Evolutionary conservation across 768 basidiomycete species (phyloP), one percentile per base, ranked within the genome.

Genomic region (Chalciporus chontae): DNA sequence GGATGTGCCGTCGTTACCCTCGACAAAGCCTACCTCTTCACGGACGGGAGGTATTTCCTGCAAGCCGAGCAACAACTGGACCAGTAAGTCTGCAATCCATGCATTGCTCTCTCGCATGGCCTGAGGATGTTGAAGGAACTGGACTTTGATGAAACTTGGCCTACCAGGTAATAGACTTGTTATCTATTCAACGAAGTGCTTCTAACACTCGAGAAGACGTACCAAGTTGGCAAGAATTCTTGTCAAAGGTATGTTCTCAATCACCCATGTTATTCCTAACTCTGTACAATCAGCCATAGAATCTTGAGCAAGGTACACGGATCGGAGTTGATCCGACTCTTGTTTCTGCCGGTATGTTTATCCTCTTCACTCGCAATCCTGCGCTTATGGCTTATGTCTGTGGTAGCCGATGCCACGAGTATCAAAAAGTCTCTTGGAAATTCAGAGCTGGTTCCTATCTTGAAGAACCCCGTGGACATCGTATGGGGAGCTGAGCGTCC

Each of bases 81-180:
- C 66, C 53, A 77, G 91, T 90, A 57, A 65, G 82, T 58, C 6
- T 38, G 14, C 23, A 18, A 15, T 17, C 21, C 3, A 38, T 39
- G 4, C 26, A 11, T 19, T 40, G 11, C 8, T 18, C 5, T 26
- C 15, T 6, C 43, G n/a, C 24, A 8, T 29, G 8, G 44, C 41
- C 40, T 58, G 21, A 66, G 4, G 18, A 23, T 2, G 13, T 43
- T 38, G 6, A 58, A 89, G 85, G 42, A 93, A 94, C 53, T 99
- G 95, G 95, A 86, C 77, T 1, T 69, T 98, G 64, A 94, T 95
- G 90, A 94, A 91, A 64, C 84, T 90, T 58, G 96, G 95, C 5
- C 66, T 91, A 15, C 86, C 87, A 62, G 88, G 93, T 81, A 50
- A 45, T 52, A 15, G 34, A 31, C 8, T 31, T 49, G 24, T 47